Percentiles rank a stretch among this genome's conserved stretches.
Conservation (phyloP, 78 protist species). For the Kipferlia bialata region DNA sequence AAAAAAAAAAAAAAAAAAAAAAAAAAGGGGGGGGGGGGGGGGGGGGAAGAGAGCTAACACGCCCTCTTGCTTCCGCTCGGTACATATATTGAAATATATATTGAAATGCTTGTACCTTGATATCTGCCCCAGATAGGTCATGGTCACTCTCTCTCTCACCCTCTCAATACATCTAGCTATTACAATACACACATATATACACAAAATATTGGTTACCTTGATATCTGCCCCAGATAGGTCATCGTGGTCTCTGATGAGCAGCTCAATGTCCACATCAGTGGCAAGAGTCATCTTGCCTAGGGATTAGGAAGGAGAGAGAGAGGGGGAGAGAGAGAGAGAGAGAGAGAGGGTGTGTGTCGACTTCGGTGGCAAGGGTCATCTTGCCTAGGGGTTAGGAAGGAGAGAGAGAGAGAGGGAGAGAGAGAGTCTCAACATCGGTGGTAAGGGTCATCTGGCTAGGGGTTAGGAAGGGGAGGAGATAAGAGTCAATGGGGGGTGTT, state of each 20-base stretch:
- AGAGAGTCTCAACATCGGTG: conserved; percentile 88
- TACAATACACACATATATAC: no score
- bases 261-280: conserved; percentile 89
- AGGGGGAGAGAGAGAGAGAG: no score
- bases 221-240: conserved; percentile 97
- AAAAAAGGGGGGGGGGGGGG: not conserved
- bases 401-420: conserved; percentile 80
- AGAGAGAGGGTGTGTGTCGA: conserved; percentile 82
- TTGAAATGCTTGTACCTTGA: conserved; percentile 68
- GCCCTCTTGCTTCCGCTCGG: no score
- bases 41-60: not conserved
- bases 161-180: no score
- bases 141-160: no score
- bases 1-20: not conserved
- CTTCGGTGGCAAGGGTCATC: conserved; percentile 89
- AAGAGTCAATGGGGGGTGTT: no score
- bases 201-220: no score
- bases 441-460: conserved; percentile 77
- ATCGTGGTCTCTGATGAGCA: conserved; percentile 88
- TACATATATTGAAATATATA: no score
- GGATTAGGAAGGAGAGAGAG: no score
- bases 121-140: conserved; percentile 95
- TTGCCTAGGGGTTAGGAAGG: no score
- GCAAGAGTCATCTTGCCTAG: conserved; percentile 75
- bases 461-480: no score